Percentiles rank a stretch among this genome's conserved stretches.
phyloP scores from a whole-genome alignment of 2,329 filamentous ascomycete genomes.

The Aspergillus novofumigatus region DNA sequence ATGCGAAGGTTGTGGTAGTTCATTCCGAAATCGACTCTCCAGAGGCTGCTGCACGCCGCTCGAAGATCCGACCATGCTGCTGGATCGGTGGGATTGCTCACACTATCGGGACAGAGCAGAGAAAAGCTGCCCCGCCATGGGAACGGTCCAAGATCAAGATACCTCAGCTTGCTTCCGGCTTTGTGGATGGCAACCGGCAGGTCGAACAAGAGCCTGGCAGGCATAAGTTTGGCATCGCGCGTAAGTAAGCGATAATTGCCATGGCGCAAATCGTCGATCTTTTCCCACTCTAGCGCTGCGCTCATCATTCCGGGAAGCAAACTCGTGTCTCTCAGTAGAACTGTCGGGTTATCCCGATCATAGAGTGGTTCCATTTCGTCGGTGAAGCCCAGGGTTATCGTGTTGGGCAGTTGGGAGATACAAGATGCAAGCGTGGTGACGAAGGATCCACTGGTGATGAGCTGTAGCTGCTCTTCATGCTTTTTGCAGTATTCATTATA shows the following conservation, averaged over 20 bases:
- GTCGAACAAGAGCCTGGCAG: neutral
- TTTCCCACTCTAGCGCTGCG: neutral
- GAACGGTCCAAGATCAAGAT: neutral
- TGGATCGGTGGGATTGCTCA: neutral
- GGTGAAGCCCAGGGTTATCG: neutral
- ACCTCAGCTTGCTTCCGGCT: neutral
- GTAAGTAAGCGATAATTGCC: too few species aligned
- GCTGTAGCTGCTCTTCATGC: neutral
- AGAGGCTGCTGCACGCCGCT: neutral
- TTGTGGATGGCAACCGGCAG: neutral
- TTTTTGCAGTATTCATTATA: neutral
- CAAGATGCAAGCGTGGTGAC: neutral
- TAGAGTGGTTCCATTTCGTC: neutral
- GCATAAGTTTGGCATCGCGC: neutral
- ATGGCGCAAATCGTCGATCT: too few species aligned
- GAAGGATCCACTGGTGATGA: neutral
- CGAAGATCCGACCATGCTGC: neutral
- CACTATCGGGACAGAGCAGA: neutral
- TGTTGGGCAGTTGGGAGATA: neutral
- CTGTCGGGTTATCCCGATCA: neutral
- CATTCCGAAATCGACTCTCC: neutral
- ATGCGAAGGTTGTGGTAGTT: too few species aligned
- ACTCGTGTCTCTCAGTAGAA: neutral
- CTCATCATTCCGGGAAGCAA: neutral
- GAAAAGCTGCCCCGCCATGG: neutral